Percentiles rank a stretch among this genome's conserved stretches.
phyloP scores from a whole-genome alignment of 805 yeast genomes.

The Starmerella apis region DNA sequence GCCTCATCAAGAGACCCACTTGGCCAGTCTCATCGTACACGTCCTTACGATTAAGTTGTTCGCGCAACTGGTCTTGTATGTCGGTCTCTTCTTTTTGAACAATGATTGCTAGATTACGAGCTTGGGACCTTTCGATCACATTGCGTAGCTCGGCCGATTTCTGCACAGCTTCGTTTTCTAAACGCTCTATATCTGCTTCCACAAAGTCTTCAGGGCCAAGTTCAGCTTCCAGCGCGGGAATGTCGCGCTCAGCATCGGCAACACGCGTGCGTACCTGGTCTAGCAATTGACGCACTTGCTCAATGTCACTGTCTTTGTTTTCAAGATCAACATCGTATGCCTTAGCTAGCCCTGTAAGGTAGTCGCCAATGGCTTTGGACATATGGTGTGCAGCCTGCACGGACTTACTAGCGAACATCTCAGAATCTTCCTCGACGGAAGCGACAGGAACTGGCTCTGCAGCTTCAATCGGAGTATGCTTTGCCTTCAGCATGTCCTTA shows the following conservation, averaged over 20 bases:
- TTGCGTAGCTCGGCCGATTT: slow-evolving; percentile 33
- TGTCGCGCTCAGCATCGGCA: slow-evolving; percentile 30
- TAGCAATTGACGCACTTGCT: slow-evolving; percentile 40
- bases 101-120: slow-evolving; percentile 46
- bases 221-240: slow-evolving; percentile 28
- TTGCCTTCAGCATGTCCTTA: slow-evolving; percentile 25
- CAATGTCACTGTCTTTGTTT: slow-evolving; percentile 44
- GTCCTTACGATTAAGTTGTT: slow-evolving; percentile 20
- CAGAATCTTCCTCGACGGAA: background rate
- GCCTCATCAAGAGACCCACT: slow-evolving; percentile 31
- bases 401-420: slow-evolving; percentile 23
- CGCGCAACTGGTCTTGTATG: slow-evolving; percentile 26
- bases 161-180: slow-evolving; percentile 26
- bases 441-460: background rate
- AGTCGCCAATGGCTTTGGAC: slow-evolving; percentile 14
- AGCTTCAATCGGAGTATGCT: background rate
- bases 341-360: slow-evolving; percentile 32
- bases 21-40: slow-evolving; percentile 21
- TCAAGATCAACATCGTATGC: slow-evolving; percentile 48
- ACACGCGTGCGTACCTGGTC: slow-evolving; percentile 36
- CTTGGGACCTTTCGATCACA: slow-evolving; percentile 54
- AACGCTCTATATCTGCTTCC: slow-evolving; percentile 21
- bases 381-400: slow-evolving; percentile 12
- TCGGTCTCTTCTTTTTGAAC: slow-evolving; percentile 46
- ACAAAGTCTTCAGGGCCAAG: slow-evolving; percentile 29